Conservation (phyloP, 2,329 filamentous ascomycete genomes). For the Hypocreales sp. region DNA sequence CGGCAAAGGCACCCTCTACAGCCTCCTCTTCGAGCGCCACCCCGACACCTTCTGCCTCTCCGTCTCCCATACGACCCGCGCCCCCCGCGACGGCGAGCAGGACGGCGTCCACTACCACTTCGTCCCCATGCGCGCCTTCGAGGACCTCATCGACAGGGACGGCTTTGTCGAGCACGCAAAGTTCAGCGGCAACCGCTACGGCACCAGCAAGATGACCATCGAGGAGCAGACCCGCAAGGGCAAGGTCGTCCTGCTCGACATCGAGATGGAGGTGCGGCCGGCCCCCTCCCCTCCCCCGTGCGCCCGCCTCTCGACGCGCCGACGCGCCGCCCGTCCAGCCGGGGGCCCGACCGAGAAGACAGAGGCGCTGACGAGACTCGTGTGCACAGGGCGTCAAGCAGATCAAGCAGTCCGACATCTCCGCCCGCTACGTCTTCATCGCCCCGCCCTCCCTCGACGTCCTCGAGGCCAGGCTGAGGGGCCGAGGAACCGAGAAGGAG, state of each 20-base stretch:
- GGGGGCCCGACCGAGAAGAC: too few species aligned
- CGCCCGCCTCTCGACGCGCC: too few species aligned
- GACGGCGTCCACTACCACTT: slow-evolving; percentile 75
- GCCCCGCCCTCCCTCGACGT: slow-evolving; percentile 61
- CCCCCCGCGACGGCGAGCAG: slow-evolving; percentile 58
- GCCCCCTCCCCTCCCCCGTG: background rate
- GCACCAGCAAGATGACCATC: slow-evolving; percentile 68
- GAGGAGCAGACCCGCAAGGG: slow-evolving; percentile 57
- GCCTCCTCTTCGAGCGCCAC: slow-evolving; percentile 46
- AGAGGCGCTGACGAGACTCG: too few species aligned
- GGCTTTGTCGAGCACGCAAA: slow-evolving; percentile 78
- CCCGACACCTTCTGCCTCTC: slow-evolving; percentile 37
- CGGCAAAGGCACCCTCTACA: slow-evolving; percentile 68
- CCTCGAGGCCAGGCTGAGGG: slow-evolving; percentile 59
- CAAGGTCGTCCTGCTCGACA: slow-evolving; percentile 72
- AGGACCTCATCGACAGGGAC: slow-evolving; percentile 46
- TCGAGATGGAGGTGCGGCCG: slow-evolving; percentile 73
- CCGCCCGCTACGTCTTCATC: slow-evolving; percentile 73
- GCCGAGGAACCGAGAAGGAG: slow-evolving; percentile 65
- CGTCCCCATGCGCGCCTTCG: slow-evolving; percentile 50
- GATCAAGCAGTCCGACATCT: slow-evolving; percentile 60
- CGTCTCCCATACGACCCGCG: slow-evolving; percentile 65
- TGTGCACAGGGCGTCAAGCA: slow-evolving; percentile 83
- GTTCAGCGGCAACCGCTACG: slow-evolving; percentile 78
- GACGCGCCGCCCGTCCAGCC: too few species aligned